Evolutionary conservation across 2,329 filamentous ascomycete genomes (phyloP).

Genomic region (Alternaria arborescens): DNA sequence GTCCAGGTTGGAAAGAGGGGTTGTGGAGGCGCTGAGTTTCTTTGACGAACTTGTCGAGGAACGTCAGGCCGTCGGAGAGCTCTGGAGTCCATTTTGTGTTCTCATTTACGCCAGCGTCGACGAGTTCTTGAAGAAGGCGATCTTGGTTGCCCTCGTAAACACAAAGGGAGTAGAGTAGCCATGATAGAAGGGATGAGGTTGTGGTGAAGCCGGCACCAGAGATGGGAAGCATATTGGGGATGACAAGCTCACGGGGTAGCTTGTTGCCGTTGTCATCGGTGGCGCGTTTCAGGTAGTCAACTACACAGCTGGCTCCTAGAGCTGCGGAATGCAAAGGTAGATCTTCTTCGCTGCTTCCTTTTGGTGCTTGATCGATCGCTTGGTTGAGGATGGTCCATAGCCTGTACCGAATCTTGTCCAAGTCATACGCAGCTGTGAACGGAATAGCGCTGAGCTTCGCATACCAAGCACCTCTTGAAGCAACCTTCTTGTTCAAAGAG

Average conservation of each 20-base stretch:
- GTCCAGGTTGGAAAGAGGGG: slow-evolving; percentile 55
- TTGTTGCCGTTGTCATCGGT: slow-evolving; percentile 35
- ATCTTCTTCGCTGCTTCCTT: slow-evolving; percentile 21
- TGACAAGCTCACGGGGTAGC: slow-evolving; percentile 23
- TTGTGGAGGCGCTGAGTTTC: slow-evolving; percentile 34
- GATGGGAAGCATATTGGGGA: slow-evolving; percentile 21
- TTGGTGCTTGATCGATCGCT: slow-evolving; percentile 19
- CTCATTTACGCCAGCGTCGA: slow-evolving; percentile 28
- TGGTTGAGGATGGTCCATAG: slow-evolving; percentile 12
- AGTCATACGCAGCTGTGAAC: slow-evolving; percentile 15
- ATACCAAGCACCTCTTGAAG: slow-evolving; percentile 21
- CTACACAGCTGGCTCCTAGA: slow-evolving; percentile 42
- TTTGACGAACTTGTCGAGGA: slow-evolving; percentile 34
- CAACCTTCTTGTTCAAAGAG: slow-evolving; percentile 23
- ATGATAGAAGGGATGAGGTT: slow-evolving; percentile 33
- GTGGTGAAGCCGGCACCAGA: slow-evolving; percentile 32
- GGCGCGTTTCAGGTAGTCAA: slow-evolving; percentile 31
- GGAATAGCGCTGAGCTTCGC: slow-evolving; percentile 17
- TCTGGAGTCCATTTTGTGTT: slow-evolving; percentile 30
- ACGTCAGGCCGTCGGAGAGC: slow-evolving; percentile 26
- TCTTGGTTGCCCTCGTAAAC: slow-evolving; percentile 31
- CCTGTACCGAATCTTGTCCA: slow-evolving; percentile 12
- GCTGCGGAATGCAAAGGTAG: slow-evolving; percentile 47
- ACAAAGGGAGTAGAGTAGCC: slow-evolving; percentile 29
- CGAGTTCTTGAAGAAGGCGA: slow-evolving; percentile 30